phyloP scores from a whole-genome alignment of 371 early-diverging fungal genomes.

The Nematocida homosporus region DNA sequence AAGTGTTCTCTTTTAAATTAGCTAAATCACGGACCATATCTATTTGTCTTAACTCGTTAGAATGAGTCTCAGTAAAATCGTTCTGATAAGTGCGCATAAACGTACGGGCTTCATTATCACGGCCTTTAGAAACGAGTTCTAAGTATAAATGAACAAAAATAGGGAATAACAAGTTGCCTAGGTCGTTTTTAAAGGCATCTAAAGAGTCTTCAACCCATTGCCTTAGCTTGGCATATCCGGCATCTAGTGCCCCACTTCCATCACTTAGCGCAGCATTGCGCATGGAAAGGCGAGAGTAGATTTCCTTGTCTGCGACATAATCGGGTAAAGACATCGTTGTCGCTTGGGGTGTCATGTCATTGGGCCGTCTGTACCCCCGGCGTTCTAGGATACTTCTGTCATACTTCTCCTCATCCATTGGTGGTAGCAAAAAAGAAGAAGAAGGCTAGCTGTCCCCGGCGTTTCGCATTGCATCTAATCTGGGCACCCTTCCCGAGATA shows the following conservation, averaged over 20 bases:
- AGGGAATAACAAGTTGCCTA: conserved; percentile 79
- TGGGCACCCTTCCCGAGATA: too few species aligned
- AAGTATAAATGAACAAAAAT: conserved; percentile 86
- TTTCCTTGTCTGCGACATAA: conserved; percentile 35
- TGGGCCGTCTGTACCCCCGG: conserved; percentile 34
- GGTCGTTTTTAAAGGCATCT: conserved; percentile 74
- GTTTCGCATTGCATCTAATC: too few species aligned
- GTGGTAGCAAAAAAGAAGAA: conserved; percentile 4
- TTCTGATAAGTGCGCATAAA: conserved; percentile 77
- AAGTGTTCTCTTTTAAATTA: conserved; percentile 76
- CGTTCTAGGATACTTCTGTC: conserved; percentile 33
- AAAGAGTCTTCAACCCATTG: conserved; percentile 88
- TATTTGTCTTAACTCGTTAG: conserved; percentile 69
- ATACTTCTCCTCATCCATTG: conserved; percentile 9
- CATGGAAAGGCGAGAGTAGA: conserved; percentile 35
- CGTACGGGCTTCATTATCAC: conserved; percentile 69
- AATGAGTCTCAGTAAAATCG: conserved; percentile 73
- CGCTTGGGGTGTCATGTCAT: conserved; percentile 11
- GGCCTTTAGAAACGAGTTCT: conserved; percentile 72
- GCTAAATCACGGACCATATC: conserved; percentile 71
- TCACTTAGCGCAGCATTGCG: conserved; percentile 25
- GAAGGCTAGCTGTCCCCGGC: neutral
- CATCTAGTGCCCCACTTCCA: conserved; percentile 31
- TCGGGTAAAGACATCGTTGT: conserved; percentile 33
- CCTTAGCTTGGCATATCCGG: conserved; percentile 73